phyloP scores from a whole-genome alignment of 2,329 filamentous ascomycete species.

The Tolypocladium capitatum region DNA sequence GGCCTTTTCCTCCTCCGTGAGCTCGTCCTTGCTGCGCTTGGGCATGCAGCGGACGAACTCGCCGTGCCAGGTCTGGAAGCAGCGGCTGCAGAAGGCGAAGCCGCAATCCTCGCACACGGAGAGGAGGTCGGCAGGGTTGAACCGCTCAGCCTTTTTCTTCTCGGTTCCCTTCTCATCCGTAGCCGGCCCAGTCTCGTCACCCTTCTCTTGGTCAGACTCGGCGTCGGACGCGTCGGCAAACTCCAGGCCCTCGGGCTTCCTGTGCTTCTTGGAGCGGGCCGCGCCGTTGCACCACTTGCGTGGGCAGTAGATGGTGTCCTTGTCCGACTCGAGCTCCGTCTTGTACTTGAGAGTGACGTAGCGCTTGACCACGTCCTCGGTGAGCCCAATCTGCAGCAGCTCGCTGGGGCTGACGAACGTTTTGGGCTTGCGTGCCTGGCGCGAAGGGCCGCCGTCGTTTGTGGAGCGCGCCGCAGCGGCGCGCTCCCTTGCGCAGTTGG shows the following conservation, averaged over 20 bases:
- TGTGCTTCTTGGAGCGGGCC: conserved; percentile 61
- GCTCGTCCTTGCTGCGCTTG: conserved; percentile 51
- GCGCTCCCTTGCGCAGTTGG: conserved; percentile 60
- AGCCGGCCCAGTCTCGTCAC: conserved; percentile 21
- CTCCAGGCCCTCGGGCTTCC: conserved; percentile 55
- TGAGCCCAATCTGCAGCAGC: conserved; percentile 61
- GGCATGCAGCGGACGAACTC: conserved; percentile 60
- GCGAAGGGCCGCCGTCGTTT: conserved; percentile 2
- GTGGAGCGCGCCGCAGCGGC: conserved; percentile 14
- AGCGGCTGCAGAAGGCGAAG: conserved; percentile 72
- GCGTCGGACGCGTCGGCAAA: conserved; percentile 43
- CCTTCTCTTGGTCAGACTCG: conserved; percentile 36
- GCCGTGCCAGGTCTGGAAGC: conserved; percentile 77
- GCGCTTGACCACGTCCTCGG: conserved; percentile 61
- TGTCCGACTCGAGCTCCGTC: conserved; percentile 81
- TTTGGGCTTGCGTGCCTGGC: conserved; percentile 40
- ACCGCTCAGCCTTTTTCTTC: conserved; percentile 16
- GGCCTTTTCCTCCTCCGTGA: conserved; percentile 74
- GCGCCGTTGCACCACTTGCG: conserved; percentile 86
- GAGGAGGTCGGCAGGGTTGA: conserved; percentile 48
- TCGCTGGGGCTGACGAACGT: conserved; percentile 69
- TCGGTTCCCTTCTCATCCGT: conserved; percentile 9
- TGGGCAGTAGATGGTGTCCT: conserved; percentile 84
- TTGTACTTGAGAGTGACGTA: conserved; percentile 90
- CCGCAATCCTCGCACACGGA: conserved; percentile 79